phyloP scores from a whole-genome alignment of 768 basidiomycete genomes.

The Solioccasus polychromus region DNA sequence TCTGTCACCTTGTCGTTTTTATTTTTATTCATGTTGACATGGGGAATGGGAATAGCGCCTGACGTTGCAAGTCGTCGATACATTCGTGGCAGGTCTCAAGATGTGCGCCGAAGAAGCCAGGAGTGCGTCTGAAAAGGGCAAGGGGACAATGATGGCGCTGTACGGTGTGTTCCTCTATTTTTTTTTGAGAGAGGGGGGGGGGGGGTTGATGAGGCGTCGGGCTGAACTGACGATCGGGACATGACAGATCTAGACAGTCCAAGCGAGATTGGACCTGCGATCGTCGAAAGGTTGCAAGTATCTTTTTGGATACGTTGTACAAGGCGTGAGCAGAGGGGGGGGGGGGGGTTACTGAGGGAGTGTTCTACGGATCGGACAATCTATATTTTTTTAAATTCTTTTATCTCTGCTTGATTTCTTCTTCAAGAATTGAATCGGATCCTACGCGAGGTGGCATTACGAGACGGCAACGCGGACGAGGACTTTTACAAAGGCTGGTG shows the following conservation, averaged over 20 bases:
- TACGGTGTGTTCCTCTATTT: conserved; percentile 89
- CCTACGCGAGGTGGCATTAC: too few species aligned
- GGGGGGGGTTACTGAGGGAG: too few species aligned
- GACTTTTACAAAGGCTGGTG: too few species aligned
- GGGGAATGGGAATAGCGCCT: conserved; percentile 56
- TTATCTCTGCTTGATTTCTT: too few species aligned
- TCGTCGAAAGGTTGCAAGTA: conserved; percentile 74
- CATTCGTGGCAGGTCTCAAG: conserved; percentile 81
- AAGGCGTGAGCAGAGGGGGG: conserved; percentile 54
- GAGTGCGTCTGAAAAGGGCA: conserved; percentile 51
- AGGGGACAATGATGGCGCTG: conserved; percentile 86
- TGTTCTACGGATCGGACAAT: too few species aligned
- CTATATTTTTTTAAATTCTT: too few species aligned
- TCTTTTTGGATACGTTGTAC: conserved; percentile 81
- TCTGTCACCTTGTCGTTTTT: not conserved
- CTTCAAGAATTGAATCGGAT: too few species aligned
- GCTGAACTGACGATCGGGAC: too few species aligned
- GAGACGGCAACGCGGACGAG: too few species aligned
- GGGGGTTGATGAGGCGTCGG: too few species aligned
- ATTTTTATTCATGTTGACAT: too few species aligned
- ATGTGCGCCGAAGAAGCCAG: conserved; percentile 73
- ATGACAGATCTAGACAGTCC: conserved; percentile 80
- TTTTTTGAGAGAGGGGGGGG: too few species aligned
- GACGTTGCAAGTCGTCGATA: conserved; percentile 73
- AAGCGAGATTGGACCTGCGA: conserved; percentile 74